Conservation (phyloP, 2,329 filamentous ascomycete genomes). For the Leptographium lundbergii region DNA sequence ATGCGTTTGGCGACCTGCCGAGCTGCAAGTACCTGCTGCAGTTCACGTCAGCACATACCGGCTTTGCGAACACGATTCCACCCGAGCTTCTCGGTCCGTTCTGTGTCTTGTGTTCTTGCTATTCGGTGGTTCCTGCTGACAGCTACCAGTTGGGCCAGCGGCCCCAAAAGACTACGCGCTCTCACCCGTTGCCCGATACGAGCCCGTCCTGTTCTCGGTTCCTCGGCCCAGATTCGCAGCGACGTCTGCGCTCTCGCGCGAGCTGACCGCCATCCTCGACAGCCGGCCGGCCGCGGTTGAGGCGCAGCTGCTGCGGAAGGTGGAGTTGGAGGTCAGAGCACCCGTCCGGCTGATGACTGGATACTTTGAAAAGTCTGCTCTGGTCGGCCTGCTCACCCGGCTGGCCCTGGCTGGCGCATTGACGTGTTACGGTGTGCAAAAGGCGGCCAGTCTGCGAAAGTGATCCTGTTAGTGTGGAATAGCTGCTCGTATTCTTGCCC, state of each 20-base stretch:
- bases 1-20: constrained; percentile 14
- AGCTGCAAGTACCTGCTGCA: constrained; percentile 46
- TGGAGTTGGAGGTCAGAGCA: not conserved
- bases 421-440: not conserved
- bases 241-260: not conserved
- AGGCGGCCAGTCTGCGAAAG: not conserved
- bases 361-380: constrained; percentile 5
- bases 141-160: constrained; percentile 21
- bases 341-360: not conserved
- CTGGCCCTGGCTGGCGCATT: not conserved
- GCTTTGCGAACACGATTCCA: constrained; percentile 46
- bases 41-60: constrained; percentile 35
- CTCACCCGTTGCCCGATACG: not conserved
- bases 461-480: not conserved
- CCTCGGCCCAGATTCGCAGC: not conserved
- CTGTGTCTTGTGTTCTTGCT: no score
- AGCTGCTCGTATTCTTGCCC: no score
- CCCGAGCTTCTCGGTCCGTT: constrained; percentile 30
- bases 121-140: not conserved
- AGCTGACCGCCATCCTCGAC: not conserved
- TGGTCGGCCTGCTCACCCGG: constrained; percentile 1
- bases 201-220: not conserved
- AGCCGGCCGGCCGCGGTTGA: not conserved
- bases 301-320: not conserved
- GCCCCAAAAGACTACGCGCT: constrained; percentile 15